phyloP scores from a whole-genome alignment of 2,329 filamentous ascomycete genomes.

The Fusarium sp. region DNA sequence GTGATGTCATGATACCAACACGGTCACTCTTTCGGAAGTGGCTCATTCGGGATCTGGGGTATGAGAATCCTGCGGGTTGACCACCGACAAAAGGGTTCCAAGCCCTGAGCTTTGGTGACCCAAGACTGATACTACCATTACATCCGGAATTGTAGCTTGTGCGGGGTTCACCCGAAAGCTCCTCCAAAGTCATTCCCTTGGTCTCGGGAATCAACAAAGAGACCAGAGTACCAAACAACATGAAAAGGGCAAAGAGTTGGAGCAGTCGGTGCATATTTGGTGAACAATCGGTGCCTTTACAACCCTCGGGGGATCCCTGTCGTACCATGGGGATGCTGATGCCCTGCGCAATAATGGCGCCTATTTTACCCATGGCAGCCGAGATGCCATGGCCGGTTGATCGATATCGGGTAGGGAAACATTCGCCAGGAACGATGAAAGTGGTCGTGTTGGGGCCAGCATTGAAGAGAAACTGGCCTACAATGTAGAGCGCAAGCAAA shows the following conservation, averaged over 20 bases:
- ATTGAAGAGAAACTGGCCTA: constrained; percentile 75
- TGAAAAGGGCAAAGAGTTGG: constrained; percentile 82
- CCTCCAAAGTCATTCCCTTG: constrained; percentile 77
- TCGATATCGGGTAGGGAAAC: constrained; percentile 71
- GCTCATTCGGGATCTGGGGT: constrained; percentile 49
- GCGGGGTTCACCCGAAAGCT: constrained; percentile 72
- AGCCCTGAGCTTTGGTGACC: constrained; percentile 44
- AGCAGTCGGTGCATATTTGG: constrained; percentile 78
- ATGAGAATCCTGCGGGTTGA: constrained; percentile 61
- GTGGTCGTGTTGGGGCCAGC: constrained; percentile 74
- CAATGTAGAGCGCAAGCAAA: constrained; percentile 69
- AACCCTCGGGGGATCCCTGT: constrained; percentile 61
- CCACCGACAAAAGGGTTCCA: constrained; percentile 63
- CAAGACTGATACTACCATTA: constrained; percentile 58
- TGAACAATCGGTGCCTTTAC: constrained; percentile 59
- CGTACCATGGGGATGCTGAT: constrained; percentile 71
- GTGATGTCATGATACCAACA: constrained; percentile 56
- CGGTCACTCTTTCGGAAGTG: constrained; percentile 46
- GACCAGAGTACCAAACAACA: constrained; percentile 76
- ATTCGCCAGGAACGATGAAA: constrained; percentile 72
- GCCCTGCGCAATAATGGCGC: constrained; percentile 73
- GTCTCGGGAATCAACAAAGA: constrained; percentile 82
- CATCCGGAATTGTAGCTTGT: constrained; percentile 65
- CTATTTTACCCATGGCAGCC: constrained; percentile 73
- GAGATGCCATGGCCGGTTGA: constrained; percentile 72